phyloP scores from a whole-genome alignment of 305 asterid species.

The Fraxinus baroniana region DNA sequence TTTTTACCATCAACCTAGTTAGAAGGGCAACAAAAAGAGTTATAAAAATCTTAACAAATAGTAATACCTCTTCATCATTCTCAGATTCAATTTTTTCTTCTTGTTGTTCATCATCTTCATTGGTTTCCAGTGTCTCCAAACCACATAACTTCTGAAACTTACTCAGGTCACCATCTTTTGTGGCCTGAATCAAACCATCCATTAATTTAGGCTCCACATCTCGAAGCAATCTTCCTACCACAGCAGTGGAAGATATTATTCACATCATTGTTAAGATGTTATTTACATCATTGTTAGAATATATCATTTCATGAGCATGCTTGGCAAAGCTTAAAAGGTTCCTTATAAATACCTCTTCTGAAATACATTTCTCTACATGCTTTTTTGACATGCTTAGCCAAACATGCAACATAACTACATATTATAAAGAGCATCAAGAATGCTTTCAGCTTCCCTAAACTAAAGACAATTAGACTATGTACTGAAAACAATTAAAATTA shows the following conservation, averaged over 20 bases:
- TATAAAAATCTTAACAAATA: neutral
- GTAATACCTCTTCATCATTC: slow-evolving; percentile 35
- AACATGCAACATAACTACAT: neutral
- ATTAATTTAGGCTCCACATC: slow-evolving; percentile 77
- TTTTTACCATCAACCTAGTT: neutral
- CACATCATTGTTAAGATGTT: neutral
- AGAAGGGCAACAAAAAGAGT: neutral
- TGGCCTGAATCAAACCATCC: slow-evolving; percentile 80
- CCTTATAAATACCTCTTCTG: neutral
- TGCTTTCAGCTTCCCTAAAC: neutral
- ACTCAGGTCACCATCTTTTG: slow-evolving; percentile 67
- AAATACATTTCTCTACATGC: neutral
- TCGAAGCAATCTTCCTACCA: slow-evolving; percentile 78
- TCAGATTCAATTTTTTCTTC: neutral
- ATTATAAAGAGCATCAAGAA: neutral
- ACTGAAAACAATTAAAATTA: neutral
- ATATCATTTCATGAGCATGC: neutral
- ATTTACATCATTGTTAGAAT: slow-evolving; percentile 4
- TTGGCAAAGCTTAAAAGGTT: neutral
- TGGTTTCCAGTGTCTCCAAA: slow-evolving; percentile 9
- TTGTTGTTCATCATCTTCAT: slow-evolving; percentile 29
- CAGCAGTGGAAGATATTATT: slow-evolving; percentile 17
- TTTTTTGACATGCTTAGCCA: neutral
- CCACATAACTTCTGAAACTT: slow-evolving; percentile 41
- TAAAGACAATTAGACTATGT: neutral